Percentiles rank a stretch among this genome's conserved stretches.
Evolutionary conservation across 257 asterid genomes (phyloP).

Genomic region (Solanum pimpinellifolium): DNA sequence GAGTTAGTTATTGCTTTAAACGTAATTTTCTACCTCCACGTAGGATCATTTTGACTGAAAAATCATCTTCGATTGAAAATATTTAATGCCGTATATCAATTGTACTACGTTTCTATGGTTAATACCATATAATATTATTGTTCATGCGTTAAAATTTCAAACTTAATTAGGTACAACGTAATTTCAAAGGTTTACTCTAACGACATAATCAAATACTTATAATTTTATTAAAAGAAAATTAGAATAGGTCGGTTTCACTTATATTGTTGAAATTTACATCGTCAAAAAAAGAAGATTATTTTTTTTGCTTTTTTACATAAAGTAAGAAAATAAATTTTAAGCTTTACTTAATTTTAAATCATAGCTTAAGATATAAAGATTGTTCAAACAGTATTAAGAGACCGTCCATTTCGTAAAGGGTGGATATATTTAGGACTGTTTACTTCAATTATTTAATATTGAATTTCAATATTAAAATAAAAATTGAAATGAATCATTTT

Average conservation of each 20-base stretch:
- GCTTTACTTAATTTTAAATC: neutral
- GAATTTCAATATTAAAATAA: neutral
- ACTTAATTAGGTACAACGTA: neutral
- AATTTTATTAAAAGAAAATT: neutral
- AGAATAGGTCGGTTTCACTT: neutral
- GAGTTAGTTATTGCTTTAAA: neutral
- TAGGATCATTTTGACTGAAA: neutral
- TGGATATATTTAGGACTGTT: neutral
- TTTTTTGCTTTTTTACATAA: neutral
- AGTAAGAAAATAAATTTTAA: neutral
- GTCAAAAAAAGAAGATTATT: neutral
- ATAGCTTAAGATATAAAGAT: fast-evolving
- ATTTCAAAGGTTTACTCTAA: neutral
- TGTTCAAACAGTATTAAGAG: neutral
- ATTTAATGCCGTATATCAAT: neutral
- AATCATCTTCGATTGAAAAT: neutral
- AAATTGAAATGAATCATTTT: no score
- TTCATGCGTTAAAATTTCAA: neutral
- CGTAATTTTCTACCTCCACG: neutral
- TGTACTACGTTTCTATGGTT: neutral
- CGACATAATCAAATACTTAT: neutral
- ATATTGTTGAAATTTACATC: neutral
- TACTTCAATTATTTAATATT: neutral
- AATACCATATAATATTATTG: neutral
- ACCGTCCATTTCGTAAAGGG: neutral